Evolutionary conservation across 495 filamentous ascomycete genomes (phyloP).

Genomic region (Astrothelium macrocarpum): DNA sequence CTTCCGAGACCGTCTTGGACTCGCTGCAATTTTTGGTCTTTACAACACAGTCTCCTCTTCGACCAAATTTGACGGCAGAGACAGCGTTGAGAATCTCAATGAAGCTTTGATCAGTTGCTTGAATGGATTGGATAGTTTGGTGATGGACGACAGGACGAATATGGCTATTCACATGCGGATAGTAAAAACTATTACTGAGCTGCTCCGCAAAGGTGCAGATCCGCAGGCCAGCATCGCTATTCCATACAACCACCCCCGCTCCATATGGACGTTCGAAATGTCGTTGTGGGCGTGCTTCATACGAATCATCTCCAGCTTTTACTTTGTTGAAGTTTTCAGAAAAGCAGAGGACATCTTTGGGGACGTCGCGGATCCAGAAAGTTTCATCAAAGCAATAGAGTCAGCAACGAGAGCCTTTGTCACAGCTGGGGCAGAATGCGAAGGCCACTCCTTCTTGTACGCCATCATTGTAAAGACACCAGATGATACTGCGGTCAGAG

Average conservation of each 20-base stretch:
- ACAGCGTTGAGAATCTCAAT: not conserved
- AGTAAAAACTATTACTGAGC: not conserved
- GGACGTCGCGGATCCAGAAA: not conserved
- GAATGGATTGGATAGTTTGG: conserved; percentile 2
- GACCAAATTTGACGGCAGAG: not conserved
- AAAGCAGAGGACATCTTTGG: not conserved
- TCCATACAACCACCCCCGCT: not conserved
- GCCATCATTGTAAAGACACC: not conserved
- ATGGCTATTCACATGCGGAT: not conserved
- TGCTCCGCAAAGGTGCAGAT: not conserved
- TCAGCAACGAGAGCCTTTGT: conserved; percentile 1
- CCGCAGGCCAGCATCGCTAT: not conserved
- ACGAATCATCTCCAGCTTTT: not conserved
- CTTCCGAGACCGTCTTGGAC: not conserved
- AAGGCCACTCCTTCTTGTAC: not conserved
- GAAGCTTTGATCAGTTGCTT: not conserved
- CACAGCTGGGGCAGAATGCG: not conserved
- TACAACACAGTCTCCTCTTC: conserved; percentile 4
- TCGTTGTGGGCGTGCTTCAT: not conserved
- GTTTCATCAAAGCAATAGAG: not conserved
- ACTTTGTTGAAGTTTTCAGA: not conserved
- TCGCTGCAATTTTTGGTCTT: not conserved
- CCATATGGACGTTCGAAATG: not conserved
- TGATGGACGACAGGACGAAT: not conserved
- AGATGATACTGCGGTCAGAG: not conserved